Percentiles rank a stretch among this genome's conserved stretches.
Conservation (phyloP, 2,329 filamentous ascomycete genomes). For the Colletotrichum magnum region DNA sequence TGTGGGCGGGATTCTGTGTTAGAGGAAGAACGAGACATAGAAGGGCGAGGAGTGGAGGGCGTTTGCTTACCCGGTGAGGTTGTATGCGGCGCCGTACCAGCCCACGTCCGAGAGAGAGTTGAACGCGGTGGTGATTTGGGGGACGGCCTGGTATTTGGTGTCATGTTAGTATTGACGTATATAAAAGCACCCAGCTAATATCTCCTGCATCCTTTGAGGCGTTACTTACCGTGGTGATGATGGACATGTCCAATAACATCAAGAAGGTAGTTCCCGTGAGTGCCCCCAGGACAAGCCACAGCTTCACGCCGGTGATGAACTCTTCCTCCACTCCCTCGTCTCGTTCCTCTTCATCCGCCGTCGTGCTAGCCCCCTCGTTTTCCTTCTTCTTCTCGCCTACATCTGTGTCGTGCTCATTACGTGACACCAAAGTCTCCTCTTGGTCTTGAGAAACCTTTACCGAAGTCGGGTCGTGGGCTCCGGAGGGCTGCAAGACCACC, state of each 20-base stretch:
- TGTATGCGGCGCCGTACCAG: slow-evolving; percentile 68
- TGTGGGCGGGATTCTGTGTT: slow-evolving; percentile 43
- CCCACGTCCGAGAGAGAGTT: slow-evolving; percentile 66
- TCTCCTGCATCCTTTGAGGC: too few species aligned
- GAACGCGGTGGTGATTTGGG: slow-evolving; percentile 64
- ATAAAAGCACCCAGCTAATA: not conserved
- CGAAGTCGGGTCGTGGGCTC: not conserved
- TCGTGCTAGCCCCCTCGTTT: not conserved
- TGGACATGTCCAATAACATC: slow-evolving; percentile 66
- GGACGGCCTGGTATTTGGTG: slow-evolving; percentile 55
- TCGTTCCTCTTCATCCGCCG: not conserved
- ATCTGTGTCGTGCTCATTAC: not conserved
- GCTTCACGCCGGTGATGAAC: slow-evolving; percentile 50
- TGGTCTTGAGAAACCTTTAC: not conserved
- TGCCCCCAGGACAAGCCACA: slow-evolving; percentile 52
- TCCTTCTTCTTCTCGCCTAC: not conserved
- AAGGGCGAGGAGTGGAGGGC: not conserved
- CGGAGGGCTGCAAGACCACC: too few species aligned
- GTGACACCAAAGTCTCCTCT: not conserved
- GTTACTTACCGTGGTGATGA: slow-evolving; percentile 62
- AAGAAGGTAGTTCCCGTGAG: slow-evolving; percentile 61
- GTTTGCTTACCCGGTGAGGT: slow-evolving; percentile 57
- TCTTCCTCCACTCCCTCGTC: slow-evolving; percentile 7
- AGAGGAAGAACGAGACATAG: not conserved
- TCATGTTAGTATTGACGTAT: not conserved